A percentile compares a stretch with the other conserved stretches of the same genome.
Evolutionary conservation across 441 rosid genomes (phyloP).

Genomic region (Eutrema salsugineum): DNA sequence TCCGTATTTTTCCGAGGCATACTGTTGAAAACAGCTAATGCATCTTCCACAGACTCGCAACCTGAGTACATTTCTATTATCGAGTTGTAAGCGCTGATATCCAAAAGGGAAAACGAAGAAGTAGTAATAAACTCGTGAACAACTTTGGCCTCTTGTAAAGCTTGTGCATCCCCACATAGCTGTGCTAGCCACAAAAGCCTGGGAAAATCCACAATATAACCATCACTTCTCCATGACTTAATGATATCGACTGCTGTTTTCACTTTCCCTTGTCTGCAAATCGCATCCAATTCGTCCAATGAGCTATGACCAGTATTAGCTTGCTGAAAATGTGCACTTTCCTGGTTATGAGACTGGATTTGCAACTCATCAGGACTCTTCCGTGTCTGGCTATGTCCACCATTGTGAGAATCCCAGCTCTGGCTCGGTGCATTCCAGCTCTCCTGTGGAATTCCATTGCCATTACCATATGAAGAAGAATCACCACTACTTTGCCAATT

Average conservation of each 20-base stretch:
- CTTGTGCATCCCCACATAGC: slow-evolving; percentile 58
- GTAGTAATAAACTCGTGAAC: slow-evolving; percentile 43
- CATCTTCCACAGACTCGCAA: slow-evolving; percentile 53
- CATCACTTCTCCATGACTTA: slow-evolving; percentile 37
- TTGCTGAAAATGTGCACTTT: slow-evolving; percentile 5
- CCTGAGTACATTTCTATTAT: slow-evolving; percentile 61
- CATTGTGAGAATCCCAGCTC: not conserved
- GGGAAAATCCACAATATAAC: slow-evolving; percentile 46
- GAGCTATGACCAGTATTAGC: slow-evolving; percentile 26
- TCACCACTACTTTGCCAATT: not conserved
- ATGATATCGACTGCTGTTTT: slow-evolving; percentile 53
- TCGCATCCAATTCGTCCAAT: slow-evolving; percentile 49
- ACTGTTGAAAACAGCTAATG: slow-evolving; percentile 42
- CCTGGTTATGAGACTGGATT: not conserved
- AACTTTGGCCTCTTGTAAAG: slow-evolving; percentile 54
- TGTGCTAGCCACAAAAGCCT: slow-evolving; percentile 44
- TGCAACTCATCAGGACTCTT: not conserved
- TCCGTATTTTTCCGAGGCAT: slow-evolving; percentile 50
- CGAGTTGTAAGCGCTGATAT: slow-evolving; percentile 40
- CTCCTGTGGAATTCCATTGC: not conserved
- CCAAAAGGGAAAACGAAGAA: slow-evolving; percentile 35
- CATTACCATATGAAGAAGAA: not conserved
- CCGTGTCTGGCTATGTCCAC: not conserved
- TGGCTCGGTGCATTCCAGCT: not conserved
- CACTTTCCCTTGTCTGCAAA: slow-evolving; percentile 54